phyloP scores from a whole-genome alignment of 2,329 filamentous ascomycete species.

The Colletotrichum tamarilloi region DNA sequence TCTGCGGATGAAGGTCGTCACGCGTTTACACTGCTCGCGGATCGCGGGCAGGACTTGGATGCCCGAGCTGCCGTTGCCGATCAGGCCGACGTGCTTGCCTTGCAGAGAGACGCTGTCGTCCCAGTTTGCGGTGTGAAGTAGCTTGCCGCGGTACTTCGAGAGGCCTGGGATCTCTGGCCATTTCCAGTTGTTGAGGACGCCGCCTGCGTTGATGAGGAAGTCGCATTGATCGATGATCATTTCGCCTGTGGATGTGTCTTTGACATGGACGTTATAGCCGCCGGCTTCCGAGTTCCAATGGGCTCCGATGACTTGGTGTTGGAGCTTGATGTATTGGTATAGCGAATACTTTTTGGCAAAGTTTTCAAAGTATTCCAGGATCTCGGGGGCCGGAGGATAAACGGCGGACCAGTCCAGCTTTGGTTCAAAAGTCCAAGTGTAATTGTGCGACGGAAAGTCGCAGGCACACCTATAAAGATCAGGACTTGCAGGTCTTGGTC shows the following conservation, averaged over 20 bases:
- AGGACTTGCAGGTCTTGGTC: not conserved
- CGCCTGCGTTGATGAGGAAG: constrained; percentile 60
- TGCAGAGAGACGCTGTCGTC: constrained; percentile 52
- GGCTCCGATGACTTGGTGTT: constrained; percentile 42
- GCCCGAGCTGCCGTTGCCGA: constrained; percentile 57
- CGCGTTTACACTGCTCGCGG: constrained; percentile 53
- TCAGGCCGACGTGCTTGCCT: constrained; percentile 53
- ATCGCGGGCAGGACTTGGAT: constrained; percentile 60
- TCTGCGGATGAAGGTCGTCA: constrained; percentile 61
- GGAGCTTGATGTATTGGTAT: constrained; percentile 44
- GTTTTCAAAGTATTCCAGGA: constrained; percentile 57
- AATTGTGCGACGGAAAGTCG: constrained; percentile 63
- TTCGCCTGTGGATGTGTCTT: constrained; percentile 43
- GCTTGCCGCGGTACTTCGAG: constrained; percentile 56
- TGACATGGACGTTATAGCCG: constrained; percentile 48
- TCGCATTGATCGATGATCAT: constrained; percentile 53
- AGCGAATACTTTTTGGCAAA: constrained; percentile 53
- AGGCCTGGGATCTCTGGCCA: constrained; percentile 63
- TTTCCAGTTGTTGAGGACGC: constrained; percentile 63
- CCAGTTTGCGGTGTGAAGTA: constrained; percentile 67
- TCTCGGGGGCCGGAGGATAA: constrained; percentile 55
- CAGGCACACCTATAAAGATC: constrained; percentile 50
- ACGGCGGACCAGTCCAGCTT: constrained; percentile 68
- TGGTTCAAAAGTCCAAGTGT: constrained; percentile 61
- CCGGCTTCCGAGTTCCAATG: constrained; percentile 49